Conservation (phyloP, 75 land plant species). For the Cryptomeria japonica region DNA sequence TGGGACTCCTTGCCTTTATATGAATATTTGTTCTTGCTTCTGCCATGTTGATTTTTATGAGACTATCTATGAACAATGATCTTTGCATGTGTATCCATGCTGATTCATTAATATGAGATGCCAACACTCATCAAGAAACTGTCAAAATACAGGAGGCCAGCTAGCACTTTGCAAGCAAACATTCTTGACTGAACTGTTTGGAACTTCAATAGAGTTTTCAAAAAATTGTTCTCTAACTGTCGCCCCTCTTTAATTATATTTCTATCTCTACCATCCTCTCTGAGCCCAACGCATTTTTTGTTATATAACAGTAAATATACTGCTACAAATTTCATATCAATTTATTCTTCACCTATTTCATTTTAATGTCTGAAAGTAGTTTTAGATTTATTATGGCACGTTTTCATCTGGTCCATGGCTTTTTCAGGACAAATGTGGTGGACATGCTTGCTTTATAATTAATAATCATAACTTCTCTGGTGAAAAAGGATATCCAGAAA, state of each 20-base stretch:
- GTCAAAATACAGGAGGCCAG: not conserved
- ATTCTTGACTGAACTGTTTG: not conserved
- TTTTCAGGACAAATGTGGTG: conserved; percentile 58
- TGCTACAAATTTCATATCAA: not conserved
- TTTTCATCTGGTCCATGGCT: not conserved
- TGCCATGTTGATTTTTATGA: not conserved
- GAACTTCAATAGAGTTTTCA: not conserved
- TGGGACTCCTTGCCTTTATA: not conserved
- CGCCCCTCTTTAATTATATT: not conserved
- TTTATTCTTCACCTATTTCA: conserved; percentile 7
- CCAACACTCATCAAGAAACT: not conserved
- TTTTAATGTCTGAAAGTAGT: not conserved
- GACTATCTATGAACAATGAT: not conserved
- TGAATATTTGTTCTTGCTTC: not conserved
- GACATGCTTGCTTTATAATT: conserved; percentile 55
- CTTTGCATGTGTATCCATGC: not conserved
- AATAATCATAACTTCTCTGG: conserved; percentile 27
- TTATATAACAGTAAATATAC: not conserved
- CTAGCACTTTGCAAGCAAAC: not conserved
- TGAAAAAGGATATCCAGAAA: conserved; percentile 32
- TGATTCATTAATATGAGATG: not conserved
- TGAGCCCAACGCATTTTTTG: not conserved
- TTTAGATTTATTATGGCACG: not conserved
- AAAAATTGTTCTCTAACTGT: not conserved
- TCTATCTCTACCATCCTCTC: not conserved